Base-by-base conservation (phyloP, 1,139 yeast genomes). In the Arxiozyma bovina region DNA sequence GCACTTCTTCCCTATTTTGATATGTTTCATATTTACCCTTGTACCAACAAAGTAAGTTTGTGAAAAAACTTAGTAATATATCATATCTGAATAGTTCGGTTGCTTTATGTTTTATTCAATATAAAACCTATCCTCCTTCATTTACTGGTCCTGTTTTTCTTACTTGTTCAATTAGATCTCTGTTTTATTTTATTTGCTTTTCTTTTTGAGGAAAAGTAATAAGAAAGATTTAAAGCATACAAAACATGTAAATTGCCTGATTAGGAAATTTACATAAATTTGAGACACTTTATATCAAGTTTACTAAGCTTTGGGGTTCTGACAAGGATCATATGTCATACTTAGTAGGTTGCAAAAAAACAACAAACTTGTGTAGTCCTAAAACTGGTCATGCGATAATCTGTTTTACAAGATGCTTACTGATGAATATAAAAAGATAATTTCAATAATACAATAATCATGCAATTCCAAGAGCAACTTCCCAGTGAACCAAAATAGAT, bases 201-300 rank as follows among this genome's bases (percentile, higher is more conserved):
- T 22, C 18, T 18, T 46, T 42, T 42, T 43, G 51, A 23, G 51
- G 45, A 49, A 20, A 7, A n/a, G 11, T 11, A 30, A 5, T 2
- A 34, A n/a, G 40, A 11, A 42, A 12, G 15, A 20, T 30, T 17
- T 22, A 15, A 23, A 9, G 7, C 1, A 47, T n/a, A n/a, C 23
- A 48, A 47, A 50, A n/a, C 50, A 20, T 54, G 57, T 54, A 46
- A 47, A 50, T 50, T 52, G 50, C 57, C 57, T 38, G 42, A 27
- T 54, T 20, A 8, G 54, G 54, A 27, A n/a, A 43, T 22, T 51
- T 51, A 51, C 53, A 51, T 22, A 48, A 42, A 18, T 42, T 15
- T 27, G 44, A 42, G 42, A 43, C 42, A 7, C 18, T n/a, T 15
- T 5, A 38, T n/a, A 23, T 21, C 2, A 15, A 17, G n/a, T 20